These are phyloP conservation scores for Solanum pimpinellifolium DNA, from an alignment of 257 asterid species.

Conservation along the genomic window DNA sequence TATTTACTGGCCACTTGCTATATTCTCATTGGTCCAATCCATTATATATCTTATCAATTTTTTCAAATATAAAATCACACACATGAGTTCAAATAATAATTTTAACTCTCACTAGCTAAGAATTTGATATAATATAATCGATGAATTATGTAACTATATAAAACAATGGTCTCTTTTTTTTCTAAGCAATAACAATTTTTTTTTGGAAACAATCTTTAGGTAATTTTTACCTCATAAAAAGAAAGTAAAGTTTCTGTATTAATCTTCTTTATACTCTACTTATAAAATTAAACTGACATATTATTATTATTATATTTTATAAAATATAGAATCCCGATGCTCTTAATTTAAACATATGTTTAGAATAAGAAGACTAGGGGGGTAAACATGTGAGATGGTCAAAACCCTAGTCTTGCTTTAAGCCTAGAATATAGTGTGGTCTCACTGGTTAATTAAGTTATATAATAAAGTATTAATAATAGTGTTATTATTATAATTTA, in stretches of 20 bases:
- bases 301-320: neutral
- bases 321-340: neutral
- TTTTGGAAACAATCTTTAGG: too few relatives aligned
- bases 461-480: neutral
- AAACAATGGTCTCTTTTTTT: neutral
- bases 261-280: too few relatives aligned
- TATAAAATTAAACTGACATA: neutral
- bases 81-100: neutral
- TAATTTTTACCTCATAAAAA: neutral
- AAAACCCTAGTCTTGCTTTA: neutral
- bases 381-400: neutral
- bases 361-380: neutral
- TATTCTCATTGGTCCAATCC: neutral
- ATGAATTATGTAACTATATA: neutral
- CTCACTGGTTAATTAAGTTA: neutral
- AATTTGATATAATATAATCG: neutral
- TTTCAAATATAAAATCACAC: neutral
- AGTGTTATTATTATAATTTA: neutral
- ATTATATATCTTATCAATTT: neutral
- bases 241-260: neutral
- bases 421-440: neutral
- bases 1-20: neutral
- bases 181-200: too few relatives aligned
- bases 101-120: neutral
- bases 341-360: neutral